A percentile compares a stretch with the other conserved stretches of the same genome.
Evolutionary conservation across 495 filamentous ascomycete species (phyloP).

Genomic region (Apiosordaria backusii): DNA sequence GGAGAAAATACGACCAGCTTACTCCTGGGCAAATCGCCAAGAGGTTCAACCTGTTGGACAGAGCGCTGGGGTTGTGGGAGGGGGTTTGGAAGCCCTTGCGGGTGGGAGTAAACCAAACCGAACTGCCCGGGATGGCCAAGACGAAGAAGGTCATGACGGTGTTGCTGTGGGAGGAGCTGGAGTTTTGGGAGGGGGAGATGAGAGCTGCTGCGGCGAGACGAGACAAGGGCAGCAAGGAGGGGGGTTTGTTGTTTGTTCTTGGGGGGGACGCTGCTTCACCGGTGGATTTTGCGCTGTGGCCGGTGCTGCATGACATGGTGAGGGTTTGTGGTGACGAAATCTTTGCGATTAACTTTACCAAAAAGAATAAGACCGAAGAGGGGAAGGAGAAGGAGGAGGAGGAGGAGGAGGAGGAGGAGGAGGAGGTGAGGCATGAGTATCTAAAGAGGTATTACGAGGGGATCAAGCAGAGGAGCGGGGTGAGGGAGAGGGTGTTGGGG

Average conservation of each 20-base stretch:
- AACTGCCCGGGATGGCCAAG: conserved; percentile 5
- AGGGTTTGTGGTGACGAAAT: background rate
- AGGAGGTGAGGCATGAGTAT: conserved; percentile 7
- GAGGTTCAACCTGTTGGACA: conserved; percentile 37
- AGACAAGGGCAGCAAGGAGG: background rate
- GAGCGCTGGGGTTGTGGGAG: conserved; percentile 37
- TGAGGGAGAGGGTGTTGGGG: conserved; percentile 41
- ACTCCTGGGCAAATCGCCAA: conserved; percentile 33
- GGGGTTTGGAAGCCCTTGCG: conserved; percentile 20
- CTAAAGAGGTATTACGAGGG: conserved; percentile 53
- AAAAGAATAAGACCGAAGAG: background rate
- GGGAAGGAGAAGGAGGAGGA: background rate
- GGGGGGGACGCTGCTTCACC: conserved; percentile 49
- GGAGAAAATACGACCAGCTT: conserved; percentile 29
- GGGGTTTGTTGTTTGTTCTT: conserved; percentile 36
- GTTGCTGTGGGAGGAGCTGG: conserved; percentile 16
- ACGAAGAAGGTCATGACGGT: background rate
- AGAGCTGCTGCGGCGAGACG: conserved; percentile 25
- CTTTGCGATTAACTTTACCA: background rate
- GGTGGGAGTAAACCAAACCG: conserved; percentile 17
- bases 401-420: background rate
- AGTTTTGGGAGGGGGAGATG: conserved; percentile 26
- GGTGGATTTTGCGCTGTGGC: conserved; percentile 1
- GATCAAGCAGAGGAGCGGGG: conserved; percentile 48
- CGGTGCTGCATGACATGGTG: background rate